Evolutionary conservation across 768 basidiomycete species (phyloP).

Genomic region (Pleurotus citrinopileatus): DNA sequence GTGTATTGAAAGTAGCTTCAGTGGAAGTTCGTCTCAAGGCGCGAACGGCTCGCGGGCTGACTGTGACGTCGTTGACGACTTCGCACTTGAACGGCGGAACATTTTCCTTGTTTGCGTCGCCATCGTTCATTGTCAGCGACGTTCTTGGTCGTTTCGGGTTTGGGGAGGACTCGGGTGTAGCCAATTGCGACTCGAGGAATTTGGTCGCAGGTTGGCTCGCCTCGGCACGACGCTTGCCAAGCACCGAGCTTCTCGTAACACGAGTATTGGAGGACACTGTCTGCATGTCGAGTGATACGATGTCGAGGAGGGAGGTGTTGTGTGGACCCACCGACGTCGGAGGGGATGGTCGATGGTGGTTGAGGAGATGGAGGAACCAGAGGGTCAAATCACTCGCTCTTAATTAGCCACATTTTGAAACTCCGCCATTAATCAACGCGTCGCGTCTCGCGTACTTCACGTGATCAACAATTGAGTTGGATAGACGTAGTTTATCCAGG

Average conservation of each 20-base stretch:
- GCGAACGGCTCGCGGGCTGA: conserved; percentile 34
- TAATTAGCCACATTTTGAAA: conserved; percentile 7
- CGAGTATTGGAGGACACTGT: conserved; percentile 16
- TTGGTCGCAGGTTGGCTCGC: conserved; percentile 20
- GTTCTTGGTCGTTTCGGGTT: conserved; percentile 63
- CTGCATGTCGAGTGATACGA: conserved; percentile 1
- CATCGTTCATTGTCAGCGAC: conserved; percentile 40
- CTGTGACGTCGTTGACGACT: conserved; percentile 28
- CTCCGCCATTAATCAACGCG: conserved; percentile 14
- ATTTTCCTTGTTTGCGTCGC: conserved; percentile 74
- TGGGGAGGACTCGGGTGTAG: conserved; percentile 63
- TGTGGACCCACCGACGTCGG: background rate
- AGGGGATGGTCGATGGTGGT: conserved; percentile 1
- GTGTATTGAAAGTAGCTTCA: conserved; percentile 29
- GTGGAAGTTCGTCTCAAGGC: conserved; percentile 36
- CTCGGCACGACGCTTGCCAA: conserved; percentile 29
- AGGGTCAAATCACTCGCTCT: background rate
- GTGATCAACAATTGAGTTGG: conserved; percentile 15
- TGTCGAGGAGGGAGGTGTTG: conserved; percentile 7
- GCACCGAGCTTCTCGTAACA: conserved; percentile 25
- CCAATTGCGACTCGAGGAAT: conserved; percentile 38
- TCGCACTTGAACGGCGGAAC: conserved; percentile 58
- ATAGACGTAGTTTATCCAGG: conserved; percentile 5
- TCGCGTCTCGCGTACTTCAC: conserved; percentile 11
- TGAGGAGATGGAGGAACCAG: conserved; percentile 10